Conservation (phyloP, 306 rosid species). For the Corylus heterophylla region DNA sequence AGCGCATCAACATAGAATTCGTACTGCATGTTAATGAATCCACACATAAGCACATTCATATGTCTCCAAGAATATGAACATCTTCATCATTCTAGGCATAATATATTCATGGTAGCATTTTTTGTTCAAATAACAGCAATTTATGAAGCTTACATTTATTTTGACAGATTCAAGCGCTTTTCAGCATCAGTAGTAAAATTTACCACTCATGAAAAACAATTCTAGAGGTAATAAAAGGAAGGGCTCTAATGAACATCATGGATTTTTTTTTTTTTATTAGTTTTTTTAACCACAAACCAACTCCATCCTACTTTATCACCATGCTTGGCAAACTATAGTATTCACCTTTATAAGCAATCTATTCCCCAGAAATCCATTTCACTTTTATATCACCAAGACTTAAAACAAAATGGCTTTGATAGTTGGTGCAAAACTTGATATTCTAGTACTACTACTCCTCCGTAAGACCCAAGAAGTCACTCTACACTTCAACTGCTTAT, state of each 20-base stretch:
- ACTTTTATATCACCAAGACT: not conserved
- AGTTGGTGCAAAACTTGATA: no score
- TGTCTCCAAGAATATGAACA: slow-evolving; percentile 24
- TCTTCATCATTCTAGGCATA: not conserved
- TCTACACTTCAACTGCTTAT: not conserved
- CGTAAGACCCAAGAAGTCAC: no score
- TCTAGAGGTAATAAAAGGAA: not conserved
- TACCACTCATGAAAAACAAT: not conserved
- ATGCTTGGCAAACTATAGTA: slow-evolving; percentile 2
- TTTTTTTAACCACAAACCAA: not conserved
- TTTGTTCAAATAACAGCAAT: slow-evolving; percentile 11
- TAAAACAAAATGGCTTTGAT: no score
- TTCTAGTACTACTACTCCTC: no score
- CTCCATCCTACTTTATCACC: not conserved
- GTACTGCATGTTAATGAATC: slow-evolving; percentile 64
- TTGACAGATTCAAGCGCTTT: not conserved
- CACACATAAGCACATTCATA: slow-evolving; percentile 28
- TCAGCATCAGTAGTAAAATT: slow-evolving; percentile 1
- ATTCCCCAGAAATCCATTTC: slow-evolving; percentile 4
- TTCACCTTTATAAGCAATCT: slow-evolving; percentile 12
- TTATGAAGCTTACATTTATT: not conserved
- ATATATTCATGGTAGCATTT: slow-evolving; percentile 5
- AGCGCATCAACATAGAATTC: slow-evolving; percentile 88
- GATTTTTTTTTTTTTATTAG: not conserved
- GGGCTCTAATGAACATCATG: not conserved